Evolutionary conservation across 1,284 basidiomycete genomes (phyloP).

Genomic region (Cystobasidium pallidum): DNA sequence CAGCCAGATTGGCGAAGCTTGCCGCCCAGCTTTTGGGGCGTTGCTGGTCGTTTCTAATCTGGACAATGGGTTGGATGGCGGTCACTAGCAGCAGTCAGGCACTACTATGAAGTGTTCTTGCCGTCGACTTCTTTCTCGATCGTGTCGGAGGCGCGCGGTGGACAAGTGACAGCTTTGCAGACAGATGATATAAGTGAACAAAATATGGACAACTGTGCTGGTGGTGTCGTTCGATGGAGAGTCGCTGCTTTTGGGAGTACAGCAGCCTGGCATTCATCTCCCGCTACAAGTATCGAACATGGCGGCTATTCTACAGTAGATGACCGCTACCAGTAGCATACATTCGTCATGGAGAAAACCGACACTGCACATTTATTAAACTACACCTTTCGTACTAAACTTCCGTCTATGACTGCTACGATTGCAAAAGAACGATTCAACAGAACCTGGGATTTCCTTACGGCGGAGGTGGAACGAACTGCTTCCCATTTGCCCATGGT

Average conservation of each 20-base stretch:
- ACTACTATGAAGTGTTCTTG: background rate
- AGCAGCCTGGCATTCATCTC: too few relatives aligned
- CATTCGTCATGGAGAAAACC: conserved; percentile 1
- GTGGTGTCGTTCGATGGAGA: too few relatives aligned
- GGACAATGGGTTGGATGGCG: too few relatives aligned
- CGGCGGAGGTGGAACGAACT: conserved; percentile 19
- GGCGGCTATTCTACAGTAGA: too few relatives aligned
- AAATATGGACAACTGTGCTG: too few relatives aligned
- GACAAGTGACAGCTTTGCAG: conserved; percentile 2
- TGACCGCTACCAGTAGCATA: background rate
- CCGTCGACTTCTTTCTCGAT: background rate
- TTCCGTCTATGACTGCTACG: background rate
- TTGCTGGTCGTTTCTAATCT: background rate
- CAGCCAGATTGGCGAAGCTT: conserved; percentile 1
- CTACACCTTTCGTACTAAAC: background rate
- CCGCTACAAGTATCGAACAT: too few relatives aligned
- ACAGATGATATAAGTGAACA: background rate
- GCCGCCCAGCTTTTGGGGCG: background rate
- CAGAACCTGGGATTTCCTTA: too few relatives aligned
- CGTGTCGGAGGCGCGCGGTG: background rate
- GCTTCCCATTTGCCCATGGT: conserved; percentile 28
- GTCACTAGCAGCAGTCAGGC: background rate
- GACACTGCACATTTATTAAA: too few relatives aligned
- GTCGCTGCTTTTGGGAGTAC: too few relatives aligned
- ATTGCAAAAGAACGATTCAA: background rate